A percentile compares a stretch with the other conserved stretches of the same genome.
Evolutionary conservation across 2,329 filamentous ascomycete genomes (phyloP).

Genomic region (Talaromyces rugulosus): DNA sequence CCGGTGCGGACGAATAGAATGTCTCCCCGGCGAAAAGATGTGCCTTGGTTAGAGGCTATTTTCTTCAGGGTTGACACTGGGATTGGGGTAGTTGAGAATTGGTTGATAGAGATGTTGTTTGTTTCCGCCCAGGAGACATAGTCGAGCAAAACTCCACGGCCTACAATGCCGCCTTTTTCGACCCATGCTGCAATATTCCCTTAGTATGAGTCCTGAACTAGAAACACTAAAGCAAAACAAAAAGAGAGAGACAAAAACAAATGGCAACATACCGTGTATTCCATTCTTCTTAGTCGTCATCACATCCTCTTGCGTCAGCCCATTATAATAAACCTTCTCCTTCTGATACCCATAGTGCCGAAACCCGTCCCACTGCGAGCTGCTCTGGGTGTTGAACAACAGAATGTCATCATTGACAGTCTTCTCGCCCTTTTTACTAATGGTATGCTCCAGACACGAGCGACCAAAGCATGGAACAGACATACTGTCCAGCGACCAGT

Average conservation of each 20-base stretch:
- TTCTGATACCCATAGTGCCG: conserved; percentile 38
- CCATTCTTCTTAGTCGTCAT: conserved; percentile 26
- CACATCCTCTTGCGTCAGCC: conserved; percentile 35
- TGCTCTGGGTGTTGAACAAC: conserved; percentile 55
- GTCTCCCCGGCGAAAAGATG: conserved; percentile 47
- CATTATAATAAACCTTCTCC: conserved; percentile 32
- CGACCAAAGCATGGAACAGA: background rate
- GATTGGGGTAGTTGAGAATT: conserved; percentile 32
- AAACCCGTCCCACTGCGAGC: conserved; percentile 49
- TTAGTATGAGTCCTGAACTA: background rate
- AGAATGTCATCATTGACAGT: conserved; percentile 59
- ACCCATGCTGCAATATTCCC: conserved; percentile 25
- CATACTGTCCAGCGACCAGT: conserved; percentile 1
- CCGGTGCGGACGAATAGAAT: conserved; percentile 55
- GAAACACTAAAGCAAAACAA: background rate
- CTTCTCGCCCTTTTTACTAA: conserved; percentile 49
- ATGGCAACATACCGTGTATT: conserved; percentile 30
- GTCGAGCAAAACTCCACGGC: conserved; percentile 47
- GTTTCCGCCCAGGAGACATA: conserved; percentile 41
- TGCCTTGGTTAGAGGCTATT: conserved; percentile 42
- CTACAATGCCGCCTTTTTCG: conserved; percentile 19
- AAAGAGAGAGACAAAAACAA: background rate
- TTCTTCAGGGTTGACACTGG: conserved; percentile 33
- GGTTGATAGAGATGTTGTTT: conserved; percentile 30
- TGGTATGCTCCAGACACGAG: conserved; percentile 31